A percentile compares a stretch with the other conserved stretches of the same genome.
Evolutionary conservation across 768 basidiomycete genomes (phyloP).

Genomic region (Tephrocybe sp.): DNA sequence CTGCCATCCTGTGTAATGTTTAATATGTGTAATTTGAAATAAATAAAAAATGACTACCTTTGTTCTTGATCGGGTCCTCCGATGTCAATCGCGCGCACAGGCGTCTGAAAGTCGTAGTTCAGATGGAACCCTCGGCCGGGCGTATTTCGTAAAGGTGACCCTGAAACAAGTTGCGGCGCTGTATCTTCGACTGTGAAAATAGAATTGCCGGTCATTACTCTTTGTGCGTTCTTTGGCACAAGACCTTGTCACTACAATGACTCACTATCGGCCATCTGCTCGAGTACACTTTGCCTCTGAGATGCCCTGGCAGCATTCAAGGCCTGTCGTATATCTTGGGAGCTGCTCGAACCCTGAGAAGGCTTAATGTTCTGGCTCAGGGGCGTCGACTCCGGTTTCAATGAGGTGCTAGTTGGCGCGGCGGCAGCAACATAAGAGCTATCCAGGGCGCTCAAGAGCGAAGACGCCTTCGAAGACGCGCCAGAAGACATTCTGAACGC

Average conservation of each 20-base stretch:
- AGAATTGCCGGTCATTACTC: background rate
- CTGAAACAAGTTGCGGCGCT: background rate
- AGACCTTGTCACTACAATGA: background rate
- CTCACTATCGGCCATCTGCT: conserved; percentile 7
- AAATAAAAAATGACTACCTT: conserved; percentile 31
- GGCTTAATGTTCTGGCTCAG: background rate
- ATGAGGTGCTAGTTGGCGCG: conserved; percentile 8
- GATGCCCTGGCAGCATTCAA: background rate
- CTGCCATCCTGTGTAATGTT: conserved; percentile 46
- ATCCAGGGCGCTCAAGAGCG: conserved; percentile 31
- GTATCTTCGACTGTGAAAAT: background rate
- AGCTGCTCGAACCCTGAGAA: background rate
- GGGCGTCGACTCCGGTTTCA: conserved; percentile 3
- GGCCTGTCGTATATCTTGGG: conserved; percentile 1
- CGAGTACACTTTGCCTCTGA: conserved; percentile 1
- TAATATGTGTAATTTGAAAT: background rate
- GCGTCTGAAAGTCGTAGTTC: conserved; percentile 50
- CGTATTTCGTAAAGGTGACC: background rate
- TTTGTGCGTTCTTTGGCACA: background rate
- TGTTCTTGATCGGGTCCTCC: conserved; percentile 60
- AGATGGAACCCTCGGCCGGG: conserved; percentile 38
- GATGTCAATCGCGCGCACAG: conserved; percentile 49
- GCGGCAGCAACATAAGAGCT: conserved; percentile 18
- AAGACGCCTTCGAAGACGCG: conserved; percentile 21
- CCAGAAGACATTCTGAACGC: conserved; percentile 17